Evolutionary conservation across 179 eudicot species (phyloP).

Genomic region (Spinacia oleracea): DNA sequence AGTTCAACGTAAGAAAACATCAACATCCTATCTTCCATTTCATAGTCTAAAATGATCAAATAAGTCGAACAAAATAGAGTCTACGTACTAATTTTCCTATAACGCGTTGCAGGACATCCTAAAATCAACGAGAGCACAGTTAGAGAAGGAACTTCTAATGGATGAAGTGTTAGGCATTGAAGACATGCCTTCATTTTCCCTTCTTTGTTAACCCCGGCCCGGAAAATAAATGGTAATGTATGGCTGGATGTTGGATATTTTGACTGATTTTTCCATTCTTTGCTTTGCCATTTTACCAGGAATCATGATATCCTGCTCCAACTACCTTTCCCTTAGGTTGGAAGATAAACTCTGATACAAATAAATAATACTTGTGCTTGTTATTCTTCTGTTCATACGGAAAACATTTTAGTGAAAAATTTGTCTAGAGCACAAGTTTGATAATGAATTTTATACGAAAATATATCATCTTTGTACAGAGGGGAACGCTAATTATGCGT

Average conservation of each 20-base stretch:
- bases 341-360: background rate
- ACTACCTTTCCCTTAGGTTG: background rate
- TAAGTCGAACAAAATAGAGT: too few species aligned
- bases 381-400: background rate
- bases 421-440: background rate
- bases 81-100: background rate
- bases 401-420: background rate
- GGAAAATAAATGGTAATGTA: background rate
- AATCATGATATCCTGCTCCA: background rate
- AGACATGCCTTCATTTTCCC: constrained; percentile 76
- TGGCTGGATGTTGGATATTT: background rate
- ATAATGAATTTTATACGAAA: background rate
- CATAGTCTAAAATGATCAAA: too few species aligned
- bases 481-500: too few species aligned
- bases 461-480: background rate
- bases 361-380: background rate
- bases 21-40: background rate
- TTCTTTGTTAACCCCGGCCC: constrained; percentile 40
- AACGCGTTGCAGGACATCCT: constrained; percentile 49
- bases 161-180: constrained; percentile 64
- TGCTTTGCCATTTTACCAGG: background rate
- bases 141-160: constrained; percentile 73
- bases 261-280: background rate
- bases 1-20: constrained; percentile 64
- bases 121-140: constrained; percentile 57